phyloP scores from a whole-genome alignment of 208 protist species.

The Wallacemonas sp. region DNA sequence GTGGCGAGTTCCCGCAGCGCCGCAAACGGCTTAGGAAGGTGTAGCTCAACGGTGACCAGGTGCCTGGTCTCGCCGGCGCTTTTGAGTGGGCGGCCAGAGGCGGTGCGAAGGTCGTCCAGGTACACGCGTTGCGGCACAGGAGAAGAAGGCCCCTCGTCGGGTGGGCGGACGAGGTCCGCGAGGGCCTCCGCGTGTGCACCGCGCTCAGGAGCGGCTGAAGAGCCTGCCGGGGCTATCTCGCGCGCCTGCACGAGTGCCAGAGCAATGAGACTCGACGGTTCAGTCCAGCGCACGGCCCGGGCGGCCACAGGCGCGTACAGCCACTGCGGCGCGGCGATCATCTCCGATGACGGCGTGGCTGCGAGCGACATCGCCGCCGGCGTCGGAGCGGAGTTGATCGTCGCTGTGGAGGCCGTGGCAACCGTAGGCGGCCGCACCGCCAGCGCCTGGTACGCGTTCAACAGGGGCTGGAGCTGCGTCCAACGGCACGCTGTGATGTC shows the following conservation, averaged over 20 bases:
- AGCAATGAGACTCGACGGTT: constrained; percentile 54
- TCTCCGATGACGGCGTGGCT: neutral
- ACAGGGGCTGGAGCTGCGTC: neutral
- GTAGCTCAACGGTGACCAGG: constrained; percentile 59
- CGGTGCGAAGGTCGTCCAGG: constrained; percentile 12
- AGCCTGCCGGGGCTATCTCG: neutral
- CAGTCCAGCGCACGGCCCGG: constrained; percentile 36
- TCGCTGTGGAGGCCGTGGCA: neutral
- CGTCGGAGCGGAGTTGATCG: too few relatives aligned
- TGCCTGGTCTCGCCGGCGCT: neutral
- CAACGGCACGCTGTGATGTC: constrained; percentile 4
- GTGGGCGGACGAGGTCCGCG: neutral
- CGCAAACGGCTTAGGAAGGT: constrained; percentile 58
- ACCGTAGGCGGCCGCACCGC: neutral
- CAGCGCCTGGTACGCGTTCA: neutral
- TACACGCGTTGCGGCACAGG: neutral
- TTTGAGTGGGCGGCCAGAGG: constrained; percentile 3
- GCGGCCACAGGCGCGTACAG: constrained; percentile 5
- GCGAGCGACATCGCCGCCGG: too few relatives aligned
- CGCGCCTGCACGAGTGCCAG: constrained; percentile 29
- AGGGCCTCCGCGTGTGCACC: neutral
- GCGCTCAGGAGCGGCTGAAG: neutral
- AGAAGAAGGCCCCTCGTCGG: neutral
- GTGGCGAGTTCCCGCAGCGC: constrained; percentile 60
- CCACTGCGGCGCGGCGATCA: neutral